Conservation (phyloP, 768 basidiomycete species). For the Suillus brevipes region DNA sequence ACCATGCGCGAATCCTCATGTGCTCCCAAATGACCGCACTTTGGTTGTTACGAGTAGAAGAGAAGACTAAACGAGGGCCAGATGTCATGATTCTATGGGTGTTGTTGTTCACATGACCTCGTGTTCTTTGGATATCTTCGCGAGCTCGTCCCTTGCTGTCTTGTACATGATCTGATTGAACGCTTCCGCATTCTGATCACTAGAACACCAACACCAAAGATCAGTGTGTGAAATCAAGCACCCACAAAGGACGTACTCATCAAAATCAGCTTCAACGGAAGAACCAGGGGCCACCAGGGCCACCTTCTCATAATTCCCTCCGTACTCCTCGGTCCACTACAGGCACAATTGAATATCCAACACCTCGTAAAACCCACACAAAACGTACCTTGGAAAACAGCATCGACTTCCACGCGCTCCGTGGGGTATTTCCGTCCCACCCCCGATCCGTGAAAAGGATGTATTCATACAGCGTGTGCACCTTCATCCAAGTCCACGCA, state of each 20-base stretch:
- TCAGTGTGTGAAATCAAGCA: not conserved
- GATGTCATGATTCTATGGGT: too few relatives aligned
- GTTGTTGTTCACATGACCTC: not conserved
- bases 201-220: not conserved
- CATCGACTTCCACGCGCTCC: not conserved
- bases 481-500: constrained; percentile 4
- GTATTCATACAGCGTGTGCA: constrained; percentile 1
- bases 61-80: too few relatives aligned
- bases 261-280: too few relatives aligned
- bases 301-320: not conserved
- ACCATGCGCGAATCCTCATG: too few relatives aligned
- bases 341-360: not conserved
- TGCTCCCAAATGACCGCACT: too few relatives aligned
- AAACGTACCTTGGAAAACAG: not conserved
- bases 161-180: constrained; percentile 2
- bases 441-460: not conserved
- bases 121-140: not conserved
- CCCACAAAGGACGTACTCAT: not conserved
- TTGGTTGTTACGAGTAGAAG: too few relatives aligned
- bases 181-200: not conserved
- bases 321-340: not conserved
- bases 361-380: not conserved
- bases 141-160: not conserved
- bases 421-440: not conserved
- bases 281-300: not conserved